These are phyloP conservation scores for Vitis labrusca DNA, from an alignment of 164 flowering plant species.

Conservation along the genomic window DNA sequence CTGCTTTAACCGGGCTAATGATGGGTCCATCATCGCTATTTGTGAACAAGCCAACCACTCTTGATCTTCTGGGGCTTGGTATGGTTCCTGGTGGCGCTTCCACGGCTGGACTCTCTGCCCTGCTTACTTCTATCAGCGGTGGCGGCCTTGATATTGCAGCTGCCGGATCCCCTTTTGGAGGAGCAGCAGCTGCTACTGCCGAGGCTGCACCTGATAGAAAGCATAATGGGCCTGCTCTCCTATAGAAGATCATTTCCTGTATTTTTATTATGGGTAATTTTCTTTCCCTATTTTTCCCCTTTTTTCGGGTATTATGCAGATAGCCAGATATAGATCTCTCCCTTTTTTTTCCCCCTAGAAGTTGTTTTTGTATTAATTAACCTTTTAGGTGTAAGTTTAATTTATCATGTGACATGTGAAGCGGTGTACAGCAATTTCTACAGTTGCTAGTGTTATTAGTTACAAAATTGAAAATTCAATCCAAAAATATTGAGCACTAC, in stretches of 20 bases:
- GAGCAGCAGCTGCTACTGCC: conserved; percentile 8
- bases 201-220: conserved; percentile 22
- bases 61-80: conserved; percentile 70
- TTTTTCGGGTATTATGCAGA: no score
- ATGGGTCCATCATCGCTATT: conserved; percentile 42
- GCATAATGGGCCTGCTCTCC: conserved; percentile 17
- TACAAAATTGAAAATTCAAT: no score
- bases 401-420: no score
- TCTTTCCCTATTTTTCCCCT: no score
- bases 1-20: conserved; percentile 36
- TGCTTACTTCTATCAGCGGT: conserved; percentile 30
- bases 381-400: no score
- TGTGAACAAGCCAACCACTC: conserved; percentile 49
- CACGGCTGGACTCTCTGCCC: conserved; percentile 40
- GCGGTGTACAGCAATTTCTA: no score
- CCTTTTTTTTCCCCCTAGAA: no score
- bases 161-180: conserved; percentile 5
- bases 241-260: background rate
- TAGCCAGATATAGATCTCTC: no score
- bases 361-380: no score
- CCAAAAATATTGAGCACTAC: no score
- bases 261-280: no score
- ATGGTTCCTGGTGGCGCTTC: conserved; percentile 33
- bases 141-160: conserved; percentile 21
- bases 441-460: no score